Conservation (phyloP, 2,329 filamentous ascomycete genomes). For the Neoarthrinium moseri region DNA sequence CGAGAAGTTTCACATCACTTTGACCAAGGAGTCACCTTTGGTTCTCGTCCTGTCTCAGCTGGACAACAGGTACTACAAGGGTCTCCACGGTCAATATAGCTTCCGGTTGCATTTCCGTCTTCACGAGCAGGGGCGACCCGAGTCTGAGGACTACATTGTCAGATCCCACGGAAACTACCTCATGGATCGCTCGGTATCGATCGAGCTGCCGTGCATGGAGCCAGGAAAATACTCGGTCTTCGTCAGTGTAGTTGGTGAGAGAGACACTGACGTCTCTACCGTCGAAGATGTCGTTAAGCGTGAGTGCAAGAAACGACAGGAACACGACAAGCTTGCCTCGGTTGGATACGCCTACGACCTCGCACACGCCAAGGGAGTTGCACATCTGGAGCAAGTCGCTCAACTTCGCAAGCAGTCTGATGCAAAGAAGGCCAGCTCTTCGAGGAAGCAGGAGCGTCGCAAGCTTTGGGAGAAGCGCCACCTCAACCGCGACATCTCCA, state of each 20-base stretch:
- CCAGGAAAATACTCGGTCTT: conserved; percentile 58
- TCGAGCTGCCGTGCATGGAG: conserved; percentile 55
- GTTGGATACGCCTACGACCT: conserved; percentile 59
- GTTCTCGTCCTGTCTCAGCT: conserved; percentile 62
- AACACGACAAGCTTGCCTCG: conserved; percentile 59
- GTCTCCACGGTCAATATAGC: conserved; percentile 57
- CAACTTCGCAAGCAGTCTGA: conserved; percentile 49
- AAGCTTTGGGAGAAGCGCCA: conserved; percentile 50
- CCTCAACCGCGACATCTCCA: conserved; percentile 32
- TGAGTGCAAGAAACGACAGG: conserved; percentile 43
- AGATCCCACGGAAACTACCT: conserved; percentile 58
- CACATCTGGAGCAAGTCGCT: conserved; percentile 48
- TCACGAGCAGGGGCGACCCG: conserved; percentile 47
- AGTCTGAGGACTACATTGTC: conserved; percentile 58
- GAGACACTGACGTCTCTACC: conserved; percentile 40
- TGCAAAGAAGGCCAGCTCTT: conserved; percentile 47
- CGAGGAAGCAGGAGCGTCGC: conserved; percentile 42
- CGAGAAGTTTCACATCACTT: conserved; percentile 58
- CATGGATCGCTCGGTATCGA: conserved; percentile 57
- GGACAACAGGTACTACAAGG: conserved; percentile 61
- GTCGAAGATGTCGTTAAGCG: conserved; percentile 57
- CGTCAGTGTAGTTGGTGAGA: conserved; percentile 52
- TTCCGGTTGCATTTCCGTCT: conserved; percentile 51
- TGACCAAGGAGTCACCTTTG: conserved; percentile 55
- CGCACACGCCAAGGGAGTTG: conserved; percentile 57